Percentiles rank a stretch among this genome's conserved stretches.
These are phyloP conservation scores for Penicillium pulvis DNA, from an alignment of 495 filamentous ascomycete species.

Conservation along the genomic window DNA sequence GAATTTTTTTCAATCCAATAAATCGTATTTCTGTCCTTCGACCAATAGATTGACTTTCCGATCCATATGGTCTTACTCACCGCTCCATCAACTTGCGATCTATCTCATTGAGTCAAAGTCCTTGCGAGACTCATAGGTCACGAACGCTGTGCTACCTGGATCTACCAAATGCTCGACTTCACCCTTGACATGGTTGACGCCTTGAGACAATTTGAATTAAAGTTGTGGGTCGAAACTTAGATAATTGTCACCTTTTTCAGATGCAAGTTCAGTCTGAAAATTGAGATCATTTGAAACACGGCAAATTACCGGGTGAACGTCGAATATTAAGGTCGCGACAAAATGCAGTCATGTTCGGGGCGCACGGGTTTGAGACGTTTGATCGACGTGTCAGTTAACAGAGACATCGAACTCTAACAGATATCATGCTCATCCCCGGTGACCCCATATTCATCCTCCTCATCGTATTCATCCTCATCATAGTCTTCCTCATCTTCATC, in stretches of 20 bases:
- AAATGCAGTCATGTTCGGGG: not conserved
- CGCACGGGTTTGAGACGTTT: not conserved
- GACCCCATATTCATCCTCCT: not conserved
- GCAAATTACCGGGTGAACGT: not conserved
- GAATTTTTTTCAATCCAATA: not conserved
- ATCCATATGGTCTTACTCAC: too few relatives aligned
- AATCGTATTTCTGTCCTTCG: too few relatives aligned
- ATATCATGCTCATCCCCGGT: slow-evolving; percentile 3
- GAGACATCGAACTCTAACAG: not conserved
- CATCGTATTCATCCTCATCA: not conserved
- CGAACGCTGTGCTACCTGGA: too few relatives aligned
- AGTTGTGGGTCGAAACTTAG: too few relatives aligned
- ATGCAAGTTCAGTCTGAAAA: not conserved
- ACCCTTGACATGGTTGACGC: too few relatives aligned
- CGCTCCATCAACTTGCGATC: too few relatives aligned
- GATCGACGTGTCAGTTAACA: not conserved
- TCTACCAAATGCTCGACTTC: too few relatives aligned
- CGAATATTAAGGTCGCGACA: not conserved
- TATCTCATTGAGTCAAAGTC: too few relatives aligned
- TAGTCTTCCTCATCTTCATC: not conserved
- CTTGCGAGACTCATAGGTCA: too few relatives aligned
- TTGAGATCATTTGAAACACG: not conserved
- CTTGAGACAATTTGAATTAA: too few relatives aligned
- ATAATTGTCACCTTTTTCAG: too few relatives aligned
- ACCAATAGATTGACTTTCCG: too few relatives aligned